Conservation (phyloP, 805 yeast genomes). For the Saturnispora silvae region DNA sequence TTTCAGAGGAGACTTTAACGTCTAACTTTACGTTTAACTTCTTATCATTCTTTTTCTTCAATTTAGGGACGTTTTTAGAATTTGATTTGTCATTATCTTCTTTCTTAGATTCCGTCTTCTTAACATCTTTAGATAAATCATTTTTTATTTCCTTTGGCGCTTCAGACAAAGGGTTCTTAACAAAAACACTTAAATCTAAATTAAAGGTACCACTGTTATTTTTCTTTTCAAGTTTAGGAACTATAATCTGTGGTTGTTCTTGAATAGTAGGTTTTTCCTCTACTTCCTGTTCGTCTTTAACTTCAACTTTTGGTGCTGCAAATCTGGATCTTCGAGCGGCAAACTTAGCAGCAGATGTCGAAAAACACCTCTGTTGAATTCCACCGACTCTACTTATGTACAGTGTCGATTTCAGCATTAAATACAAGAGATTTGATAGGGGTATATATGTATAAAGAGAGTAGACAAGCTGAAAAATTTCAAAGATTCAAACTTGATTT, state of each 20-base stretch:
- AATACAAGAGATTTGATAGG: too few relatives aligned
- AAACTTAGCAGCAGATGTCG: background rate
- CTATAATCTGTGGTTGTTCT: too few relatives aligned
- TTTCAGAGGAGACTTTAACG: too few relatives aligned
- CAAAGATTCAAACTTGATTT: too few relatives aligned
- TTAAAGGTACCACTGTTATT: background rate
- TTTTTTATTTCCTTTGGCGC: background rate
- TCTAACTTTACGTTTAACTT: too few relatives aligned
- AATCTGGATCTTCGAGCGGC: constrained; percentile 7
- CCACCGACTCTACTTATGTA: too few relatives aligned
- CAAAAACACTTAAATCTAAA: background rate
- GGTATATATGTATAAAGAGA: too few relatives aligned
- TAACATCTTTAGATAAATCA: background rate
- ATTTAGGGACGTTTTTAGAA: background rate
- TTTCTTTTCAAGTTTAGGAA: background rate
- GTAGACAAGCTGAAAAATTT: too few relatives aligned
- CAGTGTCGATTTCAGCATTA: too few relatives aligned
- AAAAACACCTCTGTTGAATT: background rate
- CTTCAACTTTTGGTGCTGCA: background rate
- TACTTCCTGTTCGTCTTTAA: background rate
- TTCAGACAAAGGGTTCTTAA: too few relatives aligned
- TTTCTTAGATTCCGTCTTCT: background rate
- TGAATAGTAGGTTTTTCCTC: background rate
- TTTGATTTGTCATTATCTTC: background rate
- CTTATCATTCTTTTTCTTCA: background rate